These are phyloP conservation scores for Basidiobolus meristosporus DNA, from an alignment of 371 early-diverging fungal genomes.

Conservation along the genomic window DNA sequence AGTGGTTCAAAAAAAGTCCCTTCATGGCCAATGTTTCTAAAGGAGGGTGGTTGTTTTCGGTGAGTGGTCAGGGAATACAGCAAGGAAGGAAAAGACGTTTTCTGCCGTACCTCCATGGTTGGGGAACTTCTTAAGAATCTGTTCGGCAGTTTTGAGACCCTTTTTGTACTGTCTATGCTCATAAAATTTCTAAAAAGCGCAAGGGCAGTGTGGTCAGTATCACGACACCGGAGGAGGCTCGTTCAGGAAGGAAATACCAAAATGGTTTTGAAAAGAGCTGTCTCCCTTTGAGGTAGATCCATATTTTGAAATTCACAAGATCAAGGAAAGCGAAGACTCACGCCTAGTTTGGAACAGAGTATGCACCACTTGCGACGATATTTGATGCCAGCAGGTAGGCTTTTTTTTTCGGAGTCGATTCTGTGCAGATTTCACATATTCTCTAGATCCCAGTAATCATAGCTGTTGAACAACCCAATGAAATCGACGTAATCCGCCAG, in stretches of 20 bases:
- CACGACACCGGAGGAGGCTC: neutral
- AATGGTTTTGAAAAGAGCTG: constrained; percentile 49
- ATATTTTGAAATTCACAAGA: no score
- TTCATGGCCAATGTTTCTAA: constrained; percentile 87
- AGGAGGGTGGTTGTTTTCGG: no score
- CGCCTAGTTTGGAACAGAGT: no score
- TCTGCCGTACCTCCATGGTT: constrained; percentile 67
- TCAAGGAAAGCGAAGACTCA: no score
- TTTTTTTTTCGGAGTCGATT: no score
- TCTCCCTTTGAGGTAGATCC: constrained; percentile 68
- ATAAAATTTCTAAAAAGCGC: constrained; percentile 58
- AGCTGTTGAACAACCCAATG: no score
- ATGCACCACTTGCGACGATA: no score
- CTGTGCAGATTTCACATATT: no score
- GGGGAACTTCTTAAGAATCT: constrained; percentile 81
- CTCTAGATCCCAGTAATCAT: no score
- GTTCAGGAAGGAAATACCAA: constrained; percentile 33
- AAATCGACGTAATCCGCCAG: no score
- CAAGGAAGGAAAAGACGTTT: neutral
- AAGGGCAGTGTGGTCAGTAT: neutral
- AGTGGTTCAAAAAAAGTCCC: constrained; percentile 71
- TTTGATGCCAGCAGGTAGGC: no score
- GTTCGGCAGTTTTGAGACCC: constrained; percentile 76
- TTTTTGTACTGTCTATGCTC: constrained; percentile 90
- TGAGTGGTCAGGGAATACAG: no score